Conservation (phyloP, 257 asterid species). For the Penstemon davidsonii region DNA sequence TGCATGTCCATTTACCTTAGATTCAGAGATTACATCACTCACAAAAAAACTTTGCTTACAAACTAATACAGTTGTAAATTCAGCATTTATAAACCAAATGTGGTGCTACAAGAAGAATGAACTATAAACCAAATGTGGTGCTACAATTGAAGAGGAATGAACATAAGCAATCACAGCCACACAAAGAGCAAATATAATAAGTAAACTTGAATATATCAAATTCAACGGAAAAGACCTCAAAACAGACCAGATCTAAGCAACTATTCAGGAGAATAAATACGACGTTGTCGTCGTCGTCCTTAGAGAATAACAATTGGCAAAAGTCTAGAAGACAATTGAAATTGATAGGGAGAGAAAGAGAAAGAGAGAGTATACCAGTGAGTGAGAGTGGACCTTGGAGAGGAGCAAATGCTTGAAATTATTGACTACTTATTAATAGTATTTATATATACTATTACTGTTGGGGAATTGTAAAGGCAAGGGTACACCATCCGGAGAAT, state of each 20-base stretch:
- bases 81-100: not conserved
- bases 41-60: too few relatives aligned
- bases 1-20: too few relatives aligned
- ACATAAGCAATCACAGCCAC: not conserved
- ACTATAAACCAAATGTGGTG: not conserved
- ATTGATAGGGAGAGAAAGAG: not conserved
- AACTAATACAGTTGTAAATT: slow-evolving; percentile 7
- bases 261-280: not conserved
- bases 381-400: slow-evolving; percentile 16
- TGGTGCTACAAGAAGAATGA: too few relatives aligned
- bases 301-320: not conserved
- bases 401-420: slow-evolving; percentile 6
- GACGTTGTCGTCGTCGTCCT: slow-evolving; percentile 1
- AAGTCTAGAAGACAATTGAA: not conserved
- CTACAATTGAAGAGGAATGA: not conserved
- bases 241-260: slow-evolving; percentile 28
- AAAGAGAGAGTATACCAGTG: slow-evolving; percentile 25
- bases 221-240: slow-evolving; percentile 14
- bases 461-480: too few relatives aligned
- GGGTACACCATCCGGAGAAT: too few relatives aligned
- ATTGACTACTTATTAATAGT: too few relatives aligned
- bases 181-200: not conserved
- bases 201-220: not conserved
- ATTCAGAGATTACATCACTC: too few relatives aligned
- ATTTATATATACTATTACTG: too few relatives aligned